Evolutionary conservation across 768 basidiomycete genomes (phyloP), one percentile per base, ranked within the genome.

Genomic region (Tubosaeta brunneosetosa): DNA sequence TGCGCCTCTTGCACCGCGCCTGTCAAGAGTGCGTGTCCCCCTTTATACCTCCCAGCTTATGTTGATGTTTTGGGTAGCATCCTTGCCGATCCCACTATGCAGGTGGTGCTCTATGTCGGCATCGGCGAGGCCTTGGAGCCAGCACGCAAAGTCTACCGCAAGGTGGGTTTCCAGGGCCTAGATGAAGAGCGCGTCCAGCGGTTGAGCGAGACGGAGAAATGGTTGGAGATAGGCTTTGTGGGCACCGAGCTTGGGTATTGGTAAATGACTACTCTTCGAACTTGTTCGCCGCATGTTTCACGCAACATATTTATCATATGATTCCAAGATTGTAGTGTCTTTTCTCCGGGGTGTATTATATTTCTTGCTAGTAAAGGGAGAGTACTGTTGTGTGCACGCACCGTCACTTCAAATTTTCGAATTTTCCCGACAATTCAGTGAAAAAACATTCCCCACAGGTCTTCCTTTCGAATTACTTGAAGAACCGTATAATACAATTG

Each of bases 51-150:
- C 29, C 47, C 57, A 49, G 58, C 50, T 34, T 34, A 31, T 2
- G 12, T 25, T 14, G 13, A 6, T 16, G 14, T 17, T 27, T 32
- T 41, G 6, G 34, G n/a, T 16, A 44, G 44, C 16, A 6, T 17
- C 16, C n/a, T 44, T n/a, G 13, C 2, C 4, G 6, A 3, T 10
- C 44, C 13, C 41, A 37, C 11, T 6, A 31, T 44, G 33, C 27
- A 52, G 43, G 37, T 57, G 16, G 82, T 82, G 0, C 74, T 91
- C 1, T 91, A 84, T 47, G 88, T 88, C 3, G 86, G 82, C n/a
- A 54, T 37, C 29, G 51, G 60, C 2, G 16, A 46, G 0, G 52
- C 49, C 5, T 38, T 62, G 17, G 40, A 11, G 13, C 16, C 57
- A 6, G 62, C 63, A 0, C 62, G 63, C 42, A 51, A 50, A 25